Evolutionary conservation across 352 stramenopile genomes (phyloP), one percentile per base, ranked within the genome.

Genomic region (Pseudoperonospora humuli): DNA sequence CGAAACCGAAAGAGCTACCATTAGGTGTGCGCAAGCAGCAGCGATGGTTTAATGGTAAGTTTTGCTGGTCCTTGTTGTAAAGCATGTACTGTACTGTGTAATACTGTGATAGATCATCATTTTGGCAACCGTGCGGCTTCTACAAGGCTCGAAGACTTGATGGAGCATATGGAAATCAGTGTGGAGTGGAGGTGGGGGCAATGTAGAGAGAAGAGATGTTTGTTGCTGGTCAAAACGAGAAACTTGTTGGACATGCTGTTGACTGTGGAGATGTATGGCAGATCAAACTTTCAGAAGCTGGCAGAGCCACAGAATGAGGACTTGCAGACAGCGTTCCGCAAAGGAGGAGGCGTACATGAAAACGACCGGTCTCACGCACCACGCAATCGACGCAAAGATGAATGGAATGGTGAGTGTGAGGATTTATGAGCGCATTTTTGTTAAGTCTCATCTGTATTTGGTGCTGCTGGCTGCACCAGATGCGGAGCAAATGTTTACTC

Each of bases 61-160:
- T 31, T 27, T 20, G 9, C 20, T 20, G 25, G 29, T 19, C 8
- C n/a, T n/a, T n/a, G n/a, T n/a, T n/a, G n/a, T n/a, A n/a, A n/a
- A n/a, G n/a, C n/a, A n/a, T n/a, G n/a, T n/a, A n/a, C n/a, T n/a
- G n/a, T n/a, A n/a, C n/a, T n/a, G n/a, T n/a, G n/a, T n/a, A n/a
- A n/a, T n/a, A n/a, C n/a, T n/a, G n/a, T n/a, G n/a, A n/a, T n/a
- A 90, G 80, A 92, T 46, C 75, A 92, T 36, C 80, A 92, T 40
- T 86, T 92, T 51, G 80, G 76, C 31, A 89, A 92, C 55, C 67
- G 74, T 43, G 61, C 64, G 7, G 77, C 75, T 6, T 79, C 77
- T 2, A 86, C 75, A 14, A 57, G 72, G 17, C 45, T 92, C 20
- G 80, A 92, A 36, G 80, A 92, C 39, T 57, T 92, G 28, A 87